These are phyloP conservation scores for Cladorrhinum sp. DNA, from an alignment of 2,329 filamentous ascomycete species.

Conservation along the genomic window DNA sequence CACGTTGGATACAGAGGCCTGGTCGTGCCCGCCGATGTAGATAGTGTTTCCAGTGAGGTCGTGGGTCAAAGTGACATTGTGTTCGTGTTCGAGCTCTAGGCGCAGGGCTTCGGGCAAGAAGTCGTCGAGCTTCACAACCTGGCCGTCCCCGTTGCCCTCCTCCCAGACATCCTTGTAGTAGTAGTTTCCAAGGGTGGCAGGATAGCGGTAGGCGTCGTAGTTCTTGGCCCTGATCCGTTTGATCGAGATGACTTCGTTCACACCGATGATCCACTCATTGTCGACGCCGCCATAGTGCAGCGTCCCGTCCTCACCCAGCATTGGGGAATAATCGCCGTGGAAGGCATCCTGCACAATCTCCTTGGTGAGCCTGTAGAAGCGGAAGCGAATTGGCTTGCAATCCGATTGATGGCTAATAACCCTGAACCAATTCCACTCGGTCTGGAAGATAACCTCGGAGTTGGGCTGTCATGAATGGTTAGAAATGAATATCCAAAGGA, in stretches of 20 bases:
- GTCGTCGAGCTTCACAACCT: conserved; percentile 11
- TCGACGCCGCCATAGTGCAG: conserved; percentile 1
- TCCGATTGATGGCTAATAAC: conserved; percentile 22
- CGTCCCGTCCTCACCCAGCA: not conserved
- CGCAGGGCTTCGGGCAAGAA: conserved; percentile 19
- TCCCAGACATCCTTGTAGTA: conserved; percentile 23
- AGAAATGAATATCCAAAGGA: not conserved
- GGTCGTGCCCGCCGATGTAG: conserved; percentile 15
- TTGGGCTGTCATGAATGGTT: conserved; percentile 15
- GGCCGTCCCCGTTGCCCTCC: conserved; percentile 22
- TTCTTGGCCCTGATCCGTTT: not conserved
- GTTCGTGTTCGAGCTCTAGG: conserved; percentile 11
- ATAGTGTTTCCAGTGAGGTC: conserved; percentile 14
- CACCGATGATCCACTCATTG: conserved; percentile 17
- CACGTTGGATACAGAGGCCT: conserved; percentile 17
- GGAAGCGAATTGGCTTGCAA: conserved; percentile 13
- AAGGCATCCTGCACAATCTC: conserved; percentile 20
- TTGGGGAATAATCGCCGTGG: not conserved
- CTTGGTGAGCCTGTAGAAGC: conserved; percentile 11
- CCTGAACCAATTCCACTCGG: conserved; percentile 26
- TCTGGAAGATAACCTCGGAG: conserved; percentile 27
- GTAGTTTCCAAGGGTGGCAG: not conserved
- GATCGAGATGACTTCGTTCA: not conserved
- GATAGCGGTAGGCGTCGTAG: not conserved
- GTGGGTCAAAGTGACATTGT: conserved; percentile 11